phyloP scores from a whole-genome alignment of 306 rosid genomes.

The Mimosa pudica region DNA sequence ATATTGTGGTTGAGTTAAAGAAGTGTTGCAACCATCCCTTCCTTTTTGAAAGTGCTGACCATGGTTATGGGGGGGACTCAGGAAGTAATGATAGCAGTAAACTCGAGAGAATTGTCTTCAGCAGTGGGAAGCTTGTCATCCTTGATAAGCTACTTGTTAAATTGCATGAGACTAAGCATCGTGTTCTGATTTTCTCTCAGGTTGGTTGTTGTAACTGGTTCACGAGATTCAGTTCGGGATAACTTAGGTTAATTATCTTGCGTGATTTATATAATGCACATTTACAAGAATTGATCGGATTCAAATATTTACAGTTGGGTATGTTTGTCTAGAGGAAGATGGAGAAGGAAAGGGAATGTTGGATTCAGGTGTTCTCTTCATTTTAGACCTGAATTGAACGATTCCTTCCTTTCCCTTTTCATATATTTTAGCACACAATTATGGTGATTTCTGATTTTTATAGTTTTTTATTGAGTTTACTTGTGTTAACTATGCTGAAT shows the following conservation, averaged over 20 bases:
- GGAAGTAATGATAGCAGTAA: conserved; percentile 74
- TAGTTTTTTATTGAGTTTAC: conserved; percentile 1
- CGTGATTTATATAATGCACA: background rate
- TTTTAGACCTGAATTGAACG: background rate
- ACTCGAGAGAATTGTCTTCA: conserved; percentile 85
- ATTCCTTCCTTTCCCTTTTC: background rate
- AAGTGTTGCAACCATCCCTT: conserved; percentile 99
- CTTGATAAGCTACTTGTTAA: conserved; percentile 93
- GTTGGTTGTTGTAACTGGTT: conserved; percentile 48
- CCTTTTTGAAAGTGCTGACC: conserved; percentile 98
- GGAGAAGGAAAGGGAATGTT: background rate
- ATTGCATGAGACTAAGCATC: conserved; percentile 95
- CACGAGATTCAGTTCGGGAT: conserved; percentile 25
- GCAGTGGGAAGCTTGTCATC: conserved; percentile 97
- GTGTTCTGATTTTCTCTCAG: conserved; percentile 97
- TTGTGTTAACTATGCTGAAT: background rate
- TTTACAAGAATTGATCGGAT: background rate
- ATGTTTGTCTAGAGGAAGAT: background rate
- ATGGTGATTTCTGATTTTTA: background rate
- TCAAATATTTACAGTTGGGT: background rate
- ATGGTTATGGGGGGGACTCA: conserved; percentile 96
- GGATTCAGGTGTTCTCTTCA: background rate
- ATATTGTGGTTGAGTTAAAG: conserved; percentile 97
- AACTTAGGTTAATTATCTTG: background rate
- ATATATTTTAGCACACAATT: background rate